Percentiles rank a stretch among this genome's conserved stretches.
phyloP scores from a whole-genome alignment of 2,329 filamentous ascomycete species.

The Lasiodiplodia sp. region DNA sequence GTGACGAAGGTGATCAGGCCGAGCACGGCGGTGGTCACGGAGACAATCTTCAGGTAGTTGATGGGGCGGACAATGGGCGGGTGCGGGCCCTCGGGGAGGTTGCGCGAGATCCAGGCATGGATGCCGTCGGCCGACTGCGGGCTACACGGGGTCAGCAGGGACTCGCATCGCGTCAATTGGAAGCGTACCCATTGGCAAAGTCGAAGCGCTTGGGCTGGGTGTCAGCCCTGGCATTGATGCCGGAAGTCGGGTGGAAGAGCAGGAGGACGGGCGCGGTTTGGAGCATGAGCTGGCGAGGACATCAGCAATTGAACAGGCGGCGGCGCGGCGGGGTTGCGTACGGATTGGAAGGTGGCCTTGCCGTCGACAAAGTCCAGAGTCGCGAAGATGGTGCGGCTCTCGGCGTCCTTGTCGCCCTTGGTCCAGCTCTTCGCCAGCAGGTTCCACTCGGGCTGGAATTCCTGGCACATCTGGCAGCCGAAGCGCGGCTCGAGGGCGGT shows the following conservation, averaged over 20 bases:
- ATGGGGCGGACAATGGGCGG: conserved; percentile 82
- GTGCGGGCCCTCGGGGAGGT: conserved; percentile 76
- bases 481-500: conserved; percentile 86
- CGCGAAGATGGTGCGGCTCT: conserved; percentile 78
- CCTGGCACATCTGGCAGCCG: conserved; percentile 83
- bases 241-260: conserved; percentile 83
- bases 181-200: conserved; percentile 77
- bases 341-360: conserved; percentile 83
- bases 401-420: conserved; percentile 78
- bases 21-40: conserved; percentile 71
- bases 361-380: conserved; percentile 90
- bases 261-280: conserved; percentile 93
- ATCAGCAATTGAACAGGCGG: conserved; percentile 34
- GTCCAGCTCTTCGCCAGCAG: conserved; percentile 85
- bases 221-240: conserved; percentile 76
- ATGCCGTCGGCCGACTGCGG: conserved; percentile 78
- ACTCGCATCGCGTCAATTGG: too few species aligned
- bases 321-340: conserved; percentile 50
- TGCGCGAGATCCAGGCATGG: conserved; percentile 78
- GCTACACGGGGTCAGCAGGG: conserved; percentile 53
- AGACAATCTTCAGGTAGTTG: conserved; percentile 81
- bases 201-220: conserved; percentile 80
- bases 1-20: conserved; percentile 72
- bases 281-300: conserved; percentile 73
- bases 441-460: conserved; percentile 96